Percentiles rank a stretch among this genome's conserved stretches.
phyloP scores from a whole-genome alignment of 2,329 filamentous ascomycete genomes.

The Penicillium sclerotiorum region DNA sequence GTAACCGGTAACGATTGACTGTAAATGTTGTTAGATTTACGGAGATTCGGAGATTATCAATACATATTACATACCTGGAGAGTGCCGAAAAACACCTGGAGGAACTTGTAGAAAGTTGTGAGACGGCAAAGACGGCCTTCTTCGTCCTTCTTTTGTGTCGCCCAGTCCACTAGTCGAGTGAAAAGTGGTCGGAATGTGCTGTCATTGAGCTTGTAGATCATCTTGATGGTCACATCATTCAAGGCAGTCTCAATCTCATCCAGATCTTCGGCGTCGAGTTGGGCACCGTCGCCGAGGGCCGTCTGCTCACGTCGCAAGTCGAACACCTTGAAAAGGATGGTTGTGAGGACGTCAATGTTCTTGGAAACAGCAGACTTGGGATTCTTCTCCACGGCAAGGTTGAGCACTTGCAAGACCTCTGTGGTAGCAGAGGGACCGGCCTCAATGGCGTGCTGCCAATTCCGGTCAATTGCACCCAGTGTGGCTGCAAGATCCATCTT shows the following conservation, averaged over 20 bases:
- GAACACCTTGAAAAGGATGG: conserved; percentile 58
- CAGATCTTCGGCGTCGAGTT: conserved; percentile 52
- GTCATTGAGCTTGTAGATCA: conserved; percentile 97
- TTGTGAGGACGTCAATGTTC: conserved; percentile 70
- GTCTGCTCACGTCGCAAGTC: conserved; percentile 48
- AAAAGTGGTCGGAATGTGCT: conserved; percentile 91
- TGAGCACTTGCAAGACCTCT: conserved; percentile 71
- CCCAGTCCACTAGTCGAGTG: conserved; percentile 81
- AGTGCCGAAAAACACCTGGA: conserved; percentile 76
- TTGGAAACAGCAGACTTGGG: conserved; percentile 78
- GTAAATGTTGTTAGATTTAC: conserved; percentile 2
- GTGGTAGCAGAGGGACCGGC: conserved; percentile 66
- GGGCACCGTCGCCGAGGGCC: conserved; percentile 28
- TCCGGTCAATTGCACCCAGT: conserved; percentile 71
- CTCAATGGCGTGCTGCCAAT: conserved; percentile 67
- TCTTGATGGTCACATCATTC: conserved; percentile 76
- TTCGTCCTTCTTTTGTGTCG: conserved; percentile 64
- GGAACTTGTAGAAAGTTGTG: conserved; percentile 79
- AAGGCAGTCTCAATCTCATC: conserved; percentile 64
- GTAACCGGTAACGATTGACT: conserved; percentile 91
- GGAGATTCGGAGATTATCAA: not conserved
- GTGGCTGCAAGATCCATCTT: conserved; percentile 76
- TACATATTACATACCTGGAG: conserved; percentile 62
- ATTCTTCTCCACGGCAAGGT: conserved; percentile 72
- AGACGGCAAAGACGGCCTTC: conserved; percentile 64